Percentiles rank a stretch among this genome's conserved stretches.
phyloP scores from a whole-genome alignment of 176 grass and related monocot genomes.

The Lolium multiflorum region DNA sequence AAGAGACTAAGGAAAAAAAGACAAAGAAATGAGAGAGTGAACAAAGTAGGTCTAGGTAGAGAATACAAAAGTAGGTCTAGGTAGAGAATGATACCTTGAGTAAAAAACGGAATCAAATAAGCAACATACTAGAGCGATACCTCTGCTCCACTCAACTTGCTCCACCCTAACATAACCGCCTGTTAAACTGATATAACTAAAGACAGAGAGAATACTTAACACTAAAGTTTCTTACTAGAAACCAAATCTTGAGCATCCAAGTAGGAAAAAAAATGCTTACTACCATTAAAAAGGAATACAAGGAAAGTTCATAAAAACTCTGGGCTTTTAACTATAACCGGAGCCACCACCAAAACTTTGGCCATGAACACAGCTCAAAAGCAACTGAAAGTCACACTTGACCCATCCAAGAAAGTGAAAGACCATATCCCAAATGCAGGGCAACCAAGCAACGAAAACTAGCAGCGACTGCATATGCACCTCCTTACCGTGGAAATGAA shows the following conservation, averaged over 20 bases:
- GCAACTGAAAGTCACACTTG: not conserved
- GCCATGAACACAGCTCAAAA: slow-evolving; percentile 42
- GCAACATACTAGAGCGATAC: too few relatives aligned
- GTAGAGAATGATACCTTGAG: too few relatives aligned
- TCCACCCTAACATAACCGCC: too few relatives aligned
- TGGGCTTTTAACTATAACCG: slow-evolving; percentile 26
- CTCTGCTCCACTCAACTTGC: too few relatives aligned
- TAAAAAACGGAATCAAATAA: too few relatives aligned
- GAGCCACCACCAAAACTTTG: slow-evolving; percentile 8
- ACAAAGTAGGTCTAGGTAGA: too few relatives aligned
- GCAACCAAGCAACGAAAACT: not conserved
- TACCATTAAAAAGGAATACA: not conserved
- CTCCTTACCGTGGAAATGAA: slow-evolving; percentile 32
- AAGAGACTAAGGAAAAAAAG: too few relatives aligned
- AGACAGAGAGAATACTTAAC: too few relatives aligned
- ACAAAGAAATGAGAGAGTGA: too few relatives aligned
- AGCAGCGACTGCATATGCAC: not conserved
- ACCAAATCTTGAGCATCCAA: slow-evolving; percentile 30
- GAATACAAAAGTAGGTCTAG: too few relatives aligned
- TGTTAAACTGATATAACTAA: too few relatives aligned
- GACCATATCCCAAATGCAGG: slow-evolving; percentile 23
- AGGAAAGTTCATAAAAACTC: not conserved
- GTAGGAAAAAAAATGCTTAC: slow-evolving; percentile 21
- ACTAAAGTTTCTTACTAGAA: too few relatives aligned
- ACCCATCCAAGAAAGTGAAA: slow-evolving; percentile 8